phyloP scores from a whole-genome alignment of 148 eudicot genomes.

The Rhododendron kiyosumense region DNA sequence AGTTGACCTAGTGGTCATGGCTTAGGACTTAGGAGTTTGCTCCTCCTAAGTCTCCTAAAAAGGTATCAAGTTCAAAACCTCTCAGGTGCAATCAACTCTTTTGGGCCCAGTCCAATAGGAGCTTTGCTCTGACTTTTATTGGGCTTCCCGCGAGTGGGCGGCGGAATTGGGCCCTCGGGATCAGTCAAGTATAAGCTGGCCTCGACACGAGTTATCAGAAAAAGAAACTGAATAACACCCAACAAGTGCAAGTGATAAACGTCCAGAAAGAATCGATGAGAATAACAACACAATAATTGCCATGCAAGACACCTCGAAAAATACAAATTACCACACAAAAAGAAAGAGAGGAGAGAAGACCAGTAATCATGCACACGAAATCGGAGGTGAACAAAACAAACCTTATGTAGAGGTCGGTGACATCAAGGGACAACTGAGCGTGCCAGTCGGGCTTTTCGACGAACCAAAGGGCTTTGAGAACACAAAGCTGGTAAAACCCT shows the following conservation, averaged over 20 bases:
- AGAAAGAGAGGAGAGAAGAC: not conserved
- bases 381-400: slow-evolving; percentile 8
- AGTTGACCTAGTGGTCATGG: not conserved
- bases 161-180: not conserved
- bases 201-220: not conserved
- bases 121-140: not conserved
- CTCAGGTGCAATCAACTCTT: too few relatives aligned
- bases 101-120: not conserved
- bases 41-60: not conserved
- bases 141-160: not conserved
- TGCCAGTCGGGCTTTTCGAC: slow-evolving; percentile 76
- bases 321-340: not conserved
- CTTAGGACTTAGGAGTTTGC: not conserved
- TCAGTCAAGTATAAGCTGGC: not conserved
- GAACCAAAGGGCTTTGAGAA: slow-evolving; percentile 56
- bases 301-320: not conserved
- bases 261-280: not conserved
- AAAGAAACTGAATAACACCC: not conserved
- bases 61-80: not conserved
- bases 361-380: not conserved
- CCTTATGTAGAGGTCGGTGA: slow-evolving; percentile 72
- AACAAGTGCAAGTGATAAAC: not conserved
- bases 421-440: slow-evolving; percentile 74
- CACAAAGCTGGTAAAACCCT: slow-evolving; percentile 49
- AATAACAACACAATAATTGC: not conserved